A percentile compares a stretch with the other conserved stretches of the same genome.
These are phyloP conservation scores for Microbotryum intermedium DNA, from an alignment of 1,284 basidiomycete genomes.

Conservation along the genomic window DNA sequence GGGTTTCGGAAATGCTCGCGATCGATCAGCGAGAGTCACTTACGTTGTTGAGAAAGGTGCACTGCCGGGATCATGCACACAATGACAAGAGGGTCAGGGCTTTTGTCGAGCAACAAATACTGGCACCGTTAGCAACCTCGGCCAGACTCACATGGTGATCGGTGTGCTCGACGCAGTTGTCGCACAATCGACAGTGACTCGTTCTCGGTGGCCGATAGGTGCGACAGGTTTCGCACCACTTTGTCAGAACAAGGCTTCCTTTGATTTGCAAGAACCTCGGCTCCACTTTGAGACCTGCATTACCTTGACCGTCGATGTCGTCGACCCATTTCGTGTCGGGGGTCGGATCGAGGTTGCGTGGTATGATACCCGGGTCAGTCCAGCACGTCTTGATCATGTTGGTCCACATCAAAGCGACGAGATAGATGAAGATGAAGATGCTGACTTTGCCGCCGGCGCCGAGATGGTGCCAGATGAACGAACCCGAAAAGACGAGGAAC, in stretches of 20 bases:
- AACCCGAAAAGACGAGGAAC: slow-evolving; percentile 56
- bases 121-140: too few species aligned
- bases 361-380: slow-evolving; percentile 81
- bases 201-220: slow-evolving; percentile 77
- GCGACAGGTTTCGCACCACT: slow-evolving; percentile 74
- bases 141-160: slow-evolving; percentile 31
- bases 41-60: slow-evolving; percentile 81
- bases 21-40: not conserved
- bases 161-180: slow-evolving; percentile 76
- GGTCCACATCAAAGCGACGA: slow-evolving; percentile 40
- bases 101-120: not conserved
- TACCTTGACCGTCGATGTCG: slow-evolving; percentile 16
- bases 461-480: slow-evolving; percentile 74
- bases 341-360: slow-evolving; percentile 70
- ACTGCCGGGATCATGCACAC: slow-evolving; percentile 54
- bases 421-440: slow-evolving; percentile 51
- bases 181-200: slow-evolving; percentile 90
- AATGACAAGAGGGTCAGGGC: not conserved
- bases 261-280: slow-evolving; percentile 73
- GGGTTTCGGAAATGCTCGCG: not conserved
- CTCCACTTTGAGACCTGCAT: slow-evolving; percentile 43
- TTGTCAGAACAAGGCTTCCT: slow-evolving; percentile 43
- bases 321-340: slow-evolving; percentile 53
- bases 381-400: slow-evolving; percentile 64
- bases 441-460: slow-evolving; percentile 66